Base-by-base conservation (phyloP, 169 alveolate species). In the Toxoplasma gondii region DNA sequence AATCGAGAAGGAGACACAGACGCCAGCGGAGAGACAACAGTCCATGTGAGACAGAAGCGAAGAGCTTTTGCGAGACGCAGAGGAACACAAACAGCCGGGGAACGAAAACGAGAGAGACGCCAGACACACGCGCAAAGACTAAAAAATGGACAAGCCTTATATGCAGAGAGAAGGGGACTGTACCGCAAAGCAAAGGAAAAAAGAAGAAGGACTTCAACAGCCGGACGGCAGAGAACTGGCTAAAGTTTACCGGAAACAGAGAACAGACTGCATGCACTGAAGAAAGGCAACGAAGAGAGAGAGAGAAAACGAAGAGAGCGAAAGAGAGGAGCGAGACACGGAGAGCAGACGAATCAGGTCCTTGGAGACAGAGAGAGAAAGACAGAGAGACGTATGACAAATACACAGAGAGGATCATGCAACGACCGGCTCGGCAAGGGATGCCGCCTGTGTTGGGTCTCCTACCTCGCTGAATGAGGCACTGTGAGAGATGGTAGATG, bases 401-500 rank as follows among this genome's bases (percentile, higher is more conserved):
- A 38, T 10, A 38, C 36, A 31, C 58, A 80, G 24, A 82, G n/a
- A 82, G 1, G 12, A 1, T 5, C 39, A 82, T 22, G 24, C 16
- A 39, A 10, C 31, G 31, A 39, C 64, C 64, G 90, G 39, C 4
- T 49, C 12, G 36, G 90, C 38, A 9, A 36, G 38, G 90, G n/a
- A 39, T n/a, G n/a, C n/a, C 2, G 90, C 53, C 41, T 41, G 54
- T 0, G 67, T 49, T 17, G 12, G 38, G 12, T 49, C 34, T 43
- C 86, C 69, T 93, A 96, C 98, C 99, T 24, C 96, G 95, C 93
- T 98, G 97, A 80, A 99, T 96, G 39, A 99, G 97, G 78, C 99
- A 96, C 93, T 98, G 98, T 1, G 99, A 99, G 69, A 99, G 97
- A 95, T 99, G 98, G 96, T 98, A 99, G 53, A 98, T 98, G 96